Percentiles rank a stretch among this genome's conserved stretches.
phyloP scores from a whole-genome alignment of 2,329 filamentous ascomycete species.

The Fusarium papillatum region DNA sequence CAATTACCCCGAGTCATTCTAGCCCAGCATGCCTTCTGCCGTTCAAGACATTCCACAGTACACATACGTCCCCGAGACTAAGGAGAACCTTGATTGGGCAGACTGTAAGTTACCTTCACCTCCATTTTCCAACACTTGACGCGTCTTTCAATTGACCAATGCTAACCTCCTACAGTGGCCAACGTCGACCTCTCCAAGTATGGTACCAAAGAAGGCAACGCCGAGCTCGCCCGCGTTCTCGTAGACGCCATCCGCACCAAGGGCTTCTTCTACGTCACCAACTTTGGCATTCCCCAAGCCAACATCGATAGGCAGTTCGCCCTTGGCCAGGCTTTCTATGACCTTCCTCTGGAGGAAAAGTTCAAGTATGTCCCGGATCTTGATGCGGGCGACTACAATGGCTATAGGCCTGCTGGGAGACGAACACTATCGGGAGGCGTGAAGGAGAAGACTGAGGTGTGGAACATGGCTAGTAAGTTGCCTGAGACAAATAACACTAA shows the following conservation, averaged over 20 bases:
- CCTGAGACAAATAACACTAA: background rate
- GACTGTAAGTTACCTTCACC: constrained; percentile 42
- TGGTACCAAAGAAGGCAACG: constrained; percentile 48
- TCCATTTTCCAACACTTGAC: too few relatives aligned
- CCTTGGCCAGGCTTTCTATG: constrained; percentile 66
- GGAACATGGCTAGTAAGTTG: constrained; percentile 53
- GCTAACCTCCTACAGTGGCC: constrained; percentile 40
- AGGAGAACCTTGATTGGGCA: constrained; percentile 53
- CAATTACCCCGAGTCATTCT: background rate
- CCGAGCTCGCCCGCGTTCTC: constrained; percentile 43
- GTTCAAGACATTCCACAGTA: constrained; percentile 49
- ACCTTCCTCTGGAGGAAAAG: constrained; percentile 70
- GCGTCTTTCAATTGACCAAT: too few relatives aligned
- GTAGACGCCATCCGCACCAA: constrained; percentile 52
- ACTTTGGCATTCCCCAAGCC: constrained; percentile 71
- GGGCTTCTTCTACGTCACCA: constrained; percentile 58
- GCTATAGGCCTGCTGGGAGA: constrained; percentile 64
- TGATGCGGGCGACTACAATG: constrained; percentile 68
- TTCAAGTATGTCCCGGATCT: constrained; percentile 65
- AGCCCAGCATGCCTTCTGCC: constrained; percentile 49
- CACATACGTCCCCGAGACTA: constrained; percentile 51
- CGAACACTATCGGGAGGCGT: constrained; percentile 52
- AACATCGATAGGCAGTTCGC: constrained; percentile 71
- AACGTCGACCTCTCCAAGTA: constrained; percentile 52
- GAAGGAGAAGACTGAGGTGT: constrained; percentile 54